Evolutionary conservation across 768 basidiomycete genomes (phyloP), one percentile per base, ranked within the genome.

Genomic region (Hygrocybe punicea): DNA sequence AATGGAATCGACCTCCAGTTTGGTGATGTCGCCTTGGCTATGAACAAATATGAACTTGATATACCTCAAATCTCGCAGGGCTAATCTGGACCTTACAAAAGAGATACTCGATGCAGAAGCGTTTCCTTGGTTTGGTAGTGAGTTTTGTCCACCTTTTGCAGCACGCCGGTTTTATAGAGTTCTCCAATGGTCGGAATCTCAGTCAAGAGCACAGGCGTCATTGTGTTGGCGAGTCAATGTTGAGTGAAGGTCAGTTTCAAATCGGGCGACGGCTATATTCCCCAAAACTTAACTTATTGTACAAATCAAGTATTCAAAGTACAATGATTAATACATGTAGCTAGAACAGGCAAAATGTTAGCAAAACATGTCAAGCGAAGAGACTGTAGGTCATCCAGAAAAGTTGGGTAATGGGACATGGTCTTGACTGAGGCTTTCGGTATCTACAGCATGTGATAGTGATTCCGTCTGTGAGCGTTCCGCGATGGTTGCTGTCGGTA

Each of bases 21-120:
- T 73, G 2, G 91, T 92, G 56, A 93, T 91, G 69, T 92, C 87
- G 23, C 88, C 89, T 65, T 88, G 84, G 63, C 91, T 91, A 24
- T 21, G 33, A 42, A 4, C 11, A 14, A 53, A 37, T 19, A 21
- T 8, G 8, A 29, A 56, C 35, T 52, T 11, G 21, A 23, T 3
- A 21, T 19, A 25, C 34, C n/a, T n/a, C n/a, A n/a, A n/a, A n/a
- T n/a, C n/a, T n/a, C n/a, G n/a, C n/a, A n/a, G n/a, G 21, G 11
- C 39, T 24, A 19, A 14, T n/a, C 34, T 23, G 53, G 35, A 11
- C 75, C 86, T 75, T 66, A 91, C 89, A 77, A 80, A 45, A 91
- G 74, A n/a, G 85, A 87, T 19, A 91, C 76, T 46, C 81, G 78
- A 55, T 83, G 79, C 60, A 90, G 71, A 35, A 78, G 67, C 14